Evolutionary conservation across 176 grass and related monocot species (phyloP).

Genomic region (Chrysopogon serrulatus): DNA sequence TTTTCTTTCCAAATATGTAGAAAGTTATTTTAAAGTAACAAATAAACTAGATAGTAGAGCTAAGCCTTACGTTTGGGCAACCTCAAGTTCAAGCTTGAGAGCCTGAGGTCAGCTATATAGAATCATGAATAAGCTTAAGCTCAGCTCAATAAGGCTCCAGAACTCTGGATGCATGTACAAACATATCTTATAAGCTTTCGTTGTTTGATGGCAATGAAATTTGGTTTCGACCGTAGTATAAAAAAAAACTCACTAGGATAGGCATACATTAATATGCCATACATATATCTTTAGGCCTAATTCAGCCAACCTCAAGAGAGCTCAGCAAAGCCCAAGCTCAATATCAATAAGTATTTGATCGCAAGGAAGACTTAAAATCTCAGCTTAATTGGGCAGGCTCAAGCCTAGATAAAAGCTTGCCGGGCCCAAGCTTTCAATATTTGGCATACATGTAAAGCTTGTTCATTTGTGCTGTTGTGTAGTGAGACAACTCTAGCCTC

Average conservation of each 20-base stretch:
- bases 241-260: not conserved
- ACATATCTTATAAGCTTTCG: not conserved
- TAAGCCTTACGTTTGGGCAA: not conserved
- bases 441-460: not conserved
- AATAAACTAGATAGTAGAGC: not conserved
- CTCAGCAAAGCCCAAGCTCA: not conserved
- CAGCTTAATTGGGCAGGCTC: not conserved
- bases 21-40: conserved; percentile 17
- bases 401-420: not conserved
- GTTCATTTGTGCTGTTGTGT: not conserved
- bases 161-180: not conserved
- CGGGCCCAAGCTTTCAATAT: not conserved
- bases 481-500: not conserved
- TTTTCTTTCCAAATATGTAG: not conserved
- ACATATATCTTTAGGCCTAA: not conserved
- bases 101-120: not conserved
- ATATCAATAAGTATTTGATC: not conserved
- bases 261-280: not conserved
- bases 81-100: not conserved
- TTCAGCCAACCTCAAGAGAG: not conserved
- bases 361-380: not conserved
- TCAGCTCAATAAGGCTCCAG: not conserved
- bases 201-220: not conserved
- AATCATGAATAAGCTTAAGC: not conserved
- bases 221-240: not conserved